Base-by-base conservation (phyloP, 495 filamentous ascomycete species). In the Neurospora africana region DNA sequence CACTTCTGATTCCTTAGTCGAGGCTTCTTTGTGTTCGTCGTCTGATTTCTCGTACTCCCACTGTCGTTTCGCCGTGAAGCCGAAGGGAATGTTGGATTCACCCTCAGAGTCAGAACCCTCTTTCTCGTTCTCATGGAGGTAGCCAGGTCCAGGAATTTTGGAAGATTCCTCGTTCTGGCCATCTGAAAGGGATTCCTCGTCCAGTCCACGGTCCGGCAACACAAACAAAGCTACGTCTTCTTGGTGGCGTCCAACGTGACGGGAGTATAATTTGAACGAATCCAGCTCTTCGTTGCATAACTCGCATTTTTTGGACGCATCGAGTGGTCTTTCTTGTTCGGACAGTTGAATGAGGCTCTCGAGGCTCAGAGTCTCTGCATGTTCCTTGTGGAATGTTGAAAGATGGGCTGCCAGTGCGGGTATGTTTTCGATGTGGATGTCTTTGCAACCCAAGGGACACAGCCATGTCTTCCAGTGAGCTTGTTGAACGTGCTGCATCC, bases 221-320 rank as follows among this genome's bases (percentile, higher is more conserved):
- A 72, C 41, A n/a, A 75, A 75, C 6, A 75, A 21, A 2, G 69
- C 33, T 2, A 73, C 1, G 6, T 72, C 61, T 65, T 73, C 72
- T 3, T 73, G 72, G 15, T 75, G 74, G 3, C 69, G 58, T 5
- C 74, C 72, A 19, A 75, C 74, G 6, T 73, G 74, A 2, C 69
- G 72, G 8, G 65, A 11, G 67, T 71, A 75, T 13, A 71, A 6
- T 6, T 73, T 73, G 21, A 68, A 27, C 0, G 72, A 65, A 8
- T 37, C 40, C 0, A 69, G 9, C 2, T 33, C 33, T 17, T 73
- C 65, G 2, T 53, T 0, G 38, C 74, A 76, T 0, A 76, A 1
- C 23, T 39, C 33, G 36, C 33, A 23, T 37, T 35, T 6, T 2
- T 17, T n/a, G 4, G 40, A 5, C 1, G 43, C 27, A n/a, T 69